A percentile compares a stretch with the other conserved stretches of the same genome.
Conservation (phyloP, 2,329 filamentous ascomycete species). For the Fusarium torreyae region DNA sequence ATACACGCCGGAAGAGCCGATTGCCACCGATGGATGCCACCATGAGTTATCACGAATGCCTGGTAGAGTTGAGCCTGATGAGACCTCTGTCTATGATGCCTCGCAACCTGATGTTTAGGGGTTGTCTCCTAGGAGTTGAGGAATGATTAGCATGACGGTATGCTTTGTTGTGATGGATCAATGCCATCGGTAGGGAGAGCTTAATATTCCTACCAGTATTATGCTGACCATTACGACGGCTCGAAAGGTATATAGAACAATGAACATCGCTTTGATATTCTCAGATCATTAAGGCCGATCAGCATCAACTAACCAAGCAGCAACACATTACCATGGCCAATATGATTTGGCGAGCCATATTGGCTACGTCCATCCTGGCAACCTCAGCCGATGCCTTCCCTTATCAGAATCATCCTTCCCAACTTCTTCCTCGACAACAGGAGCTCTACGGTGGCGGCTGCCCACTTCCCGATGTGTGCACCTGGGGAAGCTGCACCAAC, state of each 20-base stretch:
- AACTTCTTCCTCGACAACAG: conserved; percentile 12
- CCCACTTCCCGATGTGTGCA: conserved; percentile 27
- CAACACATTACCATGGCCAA: conserved; percentile 15
- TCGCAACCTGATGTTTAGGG: conserved; percentile 1
- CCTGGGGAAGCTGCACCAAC: conserved; percentile 29
- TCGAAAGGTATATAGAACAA: conserved; percentile 11
- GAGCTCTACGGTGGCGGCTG: conserved; percentile 19
- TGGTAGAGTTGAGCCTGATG: not conserved
- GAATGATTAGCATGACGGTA: not conserved
- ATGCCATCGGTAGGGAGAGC: not conserved
- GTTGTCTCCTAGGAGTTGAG: not conserved
- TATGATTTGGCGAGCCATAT: conserved; percentile 24
- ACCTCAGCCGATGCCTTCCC: conserved; percentile 16
- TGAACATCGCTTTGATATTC: not conserved
- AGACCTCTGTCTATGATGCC: not conserved
- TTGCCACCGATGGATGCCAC: not conserved
- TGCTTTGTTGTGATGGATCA: not conserved
- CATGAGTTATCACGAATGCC: conserved; percentile 2
- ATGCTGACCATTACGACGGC: not conserved
- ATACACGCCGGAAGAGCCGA: not conserved
- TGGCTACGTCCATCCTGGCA: not conserved
- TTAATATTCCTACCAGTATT: not conserved
- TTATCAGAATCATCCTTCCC: not conserved
- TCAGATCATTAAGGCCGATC: not conserved
- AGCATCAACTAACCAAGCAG: not conserved